phyloP scores from a whole-genome alignment of 2,329 filamentous ascomycete genomes.

The Hypoxylon sp. region DNA sequence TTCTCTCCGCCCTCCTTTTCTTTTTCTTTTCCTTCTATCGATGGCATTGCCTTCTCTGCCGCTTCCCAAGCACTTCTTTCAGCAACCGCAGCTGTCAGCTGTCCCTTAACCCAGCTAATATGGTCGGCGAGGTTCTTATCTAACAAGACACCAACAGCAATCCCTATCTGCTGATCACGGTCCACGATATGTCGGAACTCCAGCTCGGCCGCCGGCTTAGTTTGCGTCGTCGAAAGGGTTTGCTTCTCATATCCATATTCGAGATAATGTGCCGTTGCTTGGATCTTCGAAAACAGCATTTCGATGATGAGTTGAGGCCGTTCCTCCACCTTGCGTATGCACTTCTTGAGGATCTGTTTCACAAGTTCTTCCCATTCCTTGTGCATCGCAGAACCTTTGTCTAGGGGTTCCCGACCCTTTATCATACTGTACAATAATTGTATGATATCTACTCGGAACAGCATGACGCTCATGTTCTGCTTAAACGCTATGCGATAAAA shows the following conservation, averaged over 20 bases:
- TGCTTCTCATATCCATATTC: constrained; percentile 92
- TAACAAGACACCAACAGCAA: constrained; percentile 80
- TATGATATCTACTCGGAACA: constrained; percentile 92
- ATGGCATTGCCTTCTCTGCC: constrained; percentile 69
- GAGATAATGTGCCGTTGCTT: constrained; percentile 82
- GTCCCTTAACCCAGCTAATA: constrained; percentile 82
- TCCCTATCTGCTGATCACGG: constrained; percentile 75
- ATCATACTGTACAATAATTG: constrained; percentile 90
- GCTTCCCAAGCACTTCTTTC: constrained; percentile 82
- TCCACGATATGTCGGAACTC: constrained; percentile 80
- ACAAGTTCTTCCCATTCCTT: constrained; percentile 93
- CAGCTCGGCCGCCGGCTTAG: constrained; percentile 79
- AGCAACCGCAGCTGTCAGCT: constrained; percentile 71
- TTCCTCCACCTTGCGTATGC: constrained; percentile 85
- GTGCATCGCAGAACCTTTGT: constrained; percentile 71
- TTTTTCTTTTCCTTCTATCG: constrained; percentile 45
- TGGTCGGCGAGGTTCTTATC: constrained; percentile 80
- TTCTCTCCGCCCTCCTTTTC: constrained; percentile 41
- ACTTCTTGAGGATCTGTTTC: constrained; percentile 82
- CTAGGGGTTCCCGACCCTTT: constrained; percentile 82
- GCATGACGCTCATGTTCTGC: constrained; percentile 85
- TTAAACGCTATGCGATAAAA: constrained; percentile 96
- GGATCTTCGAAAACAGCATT: constrained; percentile 93
- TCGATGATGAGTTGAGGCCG: constrained; percentile 87
- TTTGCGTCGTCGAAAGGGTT: constrained; percentile 65